Evolutionary conservation across 352 stramenopile species (phyloP).

Genomic region (Globisporangium emineosum): DNA sequence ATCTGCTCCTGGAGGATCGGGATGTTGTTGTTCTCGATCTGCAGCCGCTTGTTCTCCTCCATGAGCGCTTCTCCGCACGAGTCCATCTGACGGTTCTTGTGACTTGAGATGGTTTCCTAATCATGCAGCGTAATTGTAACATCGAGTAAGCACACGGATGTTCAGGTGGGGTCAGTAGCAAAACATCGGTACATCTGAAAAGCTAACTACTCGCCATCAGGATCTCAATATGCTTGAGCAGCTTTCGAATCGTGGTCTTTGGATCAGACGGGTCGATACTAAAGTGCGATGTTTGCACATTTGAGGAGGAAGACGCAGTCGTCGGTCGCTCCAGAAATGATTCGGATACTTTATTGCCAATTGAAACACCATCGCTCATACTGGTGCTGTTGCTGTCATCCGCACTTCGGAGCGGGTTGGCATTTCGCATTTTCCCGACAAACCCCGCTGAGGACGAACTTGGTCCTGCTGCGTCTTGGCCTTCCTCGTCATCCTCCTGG

Average conservation of each 20-base stretch:
- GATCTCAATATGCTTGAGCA: constrained; percentile 83
- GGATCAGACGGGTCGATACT: constrained; percentile 76
- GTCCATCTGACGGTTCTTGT: constrained; percentile 54
- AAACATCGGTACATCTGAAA: too few relatives aligned
- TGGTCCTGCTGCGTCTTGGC: constrained; percentile 1
- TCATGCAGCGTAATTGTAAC: background rate
- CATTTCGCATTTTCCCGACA: constrained; percentile 57
- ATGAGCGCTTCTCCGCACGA: constrained; percentile 44
- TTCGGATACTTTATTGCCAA: background rate
- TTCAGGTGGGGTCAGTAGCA: background rate
- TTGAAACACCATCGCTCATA: background rate
- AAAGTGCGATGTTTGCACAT: constrained; percentile 48
- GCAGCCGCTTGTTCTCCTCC: constrained; percentile 61
- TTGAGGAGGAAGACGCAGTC: constrained; percentile 17
- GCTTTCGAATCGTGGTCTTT: constrained; percentile 74
- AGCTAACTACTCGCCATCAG: constrained; percentile 42
- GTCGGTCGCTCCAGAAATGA: constrained; percentile 16
- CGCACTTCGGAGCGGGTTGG: constrained; percentile 30
- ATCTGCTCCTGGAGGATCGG: constrained; percentile 75
- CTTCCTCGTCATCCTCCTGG: constrained; percentile 6
- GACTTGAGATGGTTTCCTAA: constrained; percentile 51
- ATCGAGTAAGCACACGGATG: background rate
- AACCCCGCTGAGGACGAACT: constrained; percentile 22
- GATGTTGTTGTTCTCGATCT: constrained; percentile 86
- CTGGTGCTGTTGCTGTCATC: background rate